These are phyloP conservation scores for Exophiala xenobiotica DNA, from an alignment of 2,329 filamentous ascomycete genomes.

Conservation along the genomic window DNA sequence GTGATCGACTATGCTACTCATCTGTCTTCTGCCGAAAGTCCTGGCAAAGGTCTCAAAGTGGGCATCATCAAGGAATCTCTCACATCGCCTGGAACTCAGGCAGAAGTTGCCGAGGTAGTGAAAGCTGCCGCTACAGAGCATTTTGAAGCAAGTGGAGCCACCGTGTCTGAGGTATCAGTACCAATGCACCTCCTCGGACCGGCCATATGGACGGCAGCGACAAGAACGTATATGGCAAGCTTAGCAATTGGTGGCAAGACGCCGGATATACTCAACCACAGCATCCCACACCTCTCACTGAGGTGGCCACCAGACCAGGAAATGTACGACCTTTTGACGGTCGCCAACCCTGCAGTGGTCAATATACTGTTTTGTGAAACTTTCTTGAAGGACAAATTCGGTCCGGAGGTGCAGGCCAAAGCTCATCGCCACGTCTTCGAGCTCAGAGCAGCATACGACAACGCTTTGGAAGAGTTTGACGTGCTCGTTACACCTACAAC, in stretches of 20 bases:
- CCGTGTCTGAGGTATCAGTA: slow-evolving; percentile 47
- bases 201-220: slow-evolving; percentile 50
- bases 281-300: slow-evolving; percentile 34
- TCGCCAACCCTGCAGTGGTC: slow-evolving; percentile 47
- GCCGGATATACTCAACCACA: slow-evolving; percentile 36
- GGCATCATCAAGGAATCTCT: slow-evolving; percentile 50
- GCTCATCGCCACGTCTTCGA: slow-evolving; percentile 49
- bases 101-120: slow-evolving; percentile 41
- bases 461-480: slow-evolving; percentile 45
- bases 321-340: slow-evolving; percentile 47
- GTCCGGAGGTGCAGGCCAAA: slow-evolving; percentile 42
- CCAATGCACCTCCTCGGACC: slow-evolving; percentile 50
- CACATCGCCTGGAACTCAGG: slow-evolving; percentile 39
- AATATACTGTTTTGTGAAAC: slow-evolving; percentile 45
- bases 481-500: slow-evolving; percentile 51
- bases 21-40: slow-evolving; percentile 28
- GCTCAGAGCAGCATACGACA: slow-evolving; percentile 51
- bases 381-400: slow-evolving; percentile 34
- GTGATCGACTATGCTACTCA: slow-evolving; percentile 37
- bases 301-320: slow-evolving; percentile 41
- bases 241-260: slow-evolving; percentile 35
- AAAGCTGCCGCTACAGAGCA: slow-evolving; percentile 37
- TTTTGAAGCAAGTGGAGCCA: slow-evolving; percentile 45
- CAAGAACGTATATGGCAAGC: slow-evolving; percentile 36
- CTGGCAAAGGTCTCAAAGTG: slow-evolving; percentile 44